Conservation (phyloP, 2,329 filamentous ascomycete species). For the Cryphonectria parasitica region DNA sequence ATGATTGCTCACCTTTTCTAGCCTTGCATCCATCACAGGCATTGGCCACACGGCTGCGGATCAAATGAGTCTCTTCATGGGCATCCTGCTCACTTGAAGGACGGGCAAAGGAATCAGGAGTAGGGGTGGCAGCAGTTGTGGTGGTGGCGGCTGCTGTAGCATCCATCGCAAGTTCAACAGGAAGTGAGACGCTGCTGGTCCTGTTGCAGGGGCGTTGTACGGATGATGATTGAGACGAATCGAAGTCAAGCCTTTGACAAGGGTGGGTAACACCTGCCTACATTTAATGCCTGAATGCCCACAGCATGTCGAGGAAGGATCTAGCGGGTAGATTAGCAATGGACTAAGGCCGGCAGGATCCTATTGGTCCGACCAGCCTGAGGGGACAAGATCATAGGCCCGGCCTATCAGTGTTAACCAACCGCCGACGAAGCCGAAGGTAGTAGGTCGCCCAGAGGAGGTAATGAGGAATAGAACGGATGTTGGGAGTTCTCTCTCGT, state of each 20-base stretch:
- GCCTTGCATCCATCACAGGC: constrained; percentile 60
- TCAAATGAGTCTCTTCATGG: constrained; percentile 24
- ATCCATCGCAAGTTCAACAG: constrained; percentile 6
- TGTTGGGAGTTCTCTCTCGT: too few relatives aligned
- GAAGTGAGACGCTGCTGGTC: background rate
- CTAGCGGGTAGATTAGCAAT: too few relatives aligned
- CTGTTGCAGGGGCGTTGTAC: background rate
- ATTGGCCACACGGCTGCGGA: constrained; percentile 51
- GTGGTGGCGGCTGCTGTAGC: background rate
- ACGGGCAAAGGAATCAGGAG: background rate
- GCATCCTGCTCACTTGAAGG: constrained; percentile 12
- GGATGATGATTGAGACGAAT: background rate
- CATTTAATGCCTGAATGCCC: background rate
- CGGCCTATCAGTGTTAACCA: background rate
- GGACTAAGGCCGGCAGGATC: background rate
- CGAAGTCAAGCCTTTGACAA: background rate
- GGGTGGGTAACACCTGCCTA: background rate
- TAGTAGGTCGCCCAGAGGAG: too few relatives aligned
- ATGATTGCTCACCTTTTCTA: constrained; percentile 45
- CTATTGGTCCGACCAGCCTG: background rate
- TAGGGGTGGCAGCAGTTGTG: background rate
- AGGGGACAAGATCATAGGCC: too few relatives aligned
- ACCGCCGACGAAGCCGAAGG: too few relatives aligned
- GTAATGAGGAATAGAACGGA: background rate
- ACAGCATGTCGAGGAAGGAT: background rate